Percentiles rank a stretch among this genome's conserved stretches.
Conservation (phyloP, 805 yeast species). For the Saccharomyces cerevisiae region DNA sequence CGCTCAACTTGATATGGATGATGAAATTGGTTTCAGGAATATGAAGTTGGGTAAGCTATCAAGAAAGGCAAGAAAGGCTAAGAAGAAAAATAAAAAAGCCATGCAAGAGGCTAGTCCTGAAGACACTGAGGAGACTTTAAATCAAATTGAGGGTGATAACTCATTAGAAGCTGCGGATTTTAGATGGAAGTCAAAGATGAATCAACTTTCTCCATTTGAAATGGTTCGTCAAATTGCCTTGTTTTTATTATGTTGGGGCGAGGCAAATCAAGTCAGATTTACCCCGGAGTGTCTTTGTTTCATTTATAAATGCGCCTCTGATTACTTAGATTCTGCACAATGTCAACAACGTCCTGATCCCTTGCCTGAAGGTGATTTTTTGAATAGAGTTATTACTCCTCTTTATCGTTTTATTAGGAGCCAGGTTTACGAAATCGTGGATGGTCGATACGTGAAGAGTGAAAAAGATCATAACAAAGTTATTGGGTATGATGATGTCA, state of each 20-base stretch:
- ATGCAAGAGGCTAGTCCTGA: slow-evolving; percentile 55
- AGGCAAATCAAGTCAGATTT: slow-evolving; percentile 76
- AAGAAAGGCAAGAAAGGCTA: slow-evolving; percentile 74
- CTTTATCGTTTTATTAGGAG: slow-evolving; percentile 69
- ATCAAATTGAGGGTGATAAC: slow-evolving; percentile 71
- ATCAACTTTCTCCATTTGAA: slow-evolving; percentile 42
- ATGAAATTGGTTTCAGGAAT: slow-evolving; percentile 48
- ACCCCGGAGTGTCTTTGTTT: slow-evolving; percentile 87
- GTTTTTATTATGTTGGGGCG: slow-evolving; percentile 80
- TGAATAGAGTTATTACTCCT: slow-evolving; percentile 89
- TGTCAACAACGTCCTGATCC: slow-evolving; percentile 80
- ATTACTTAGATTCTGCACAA: slow-evolving; percentile 77
- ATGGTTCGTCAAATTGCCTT: slow-evolving; percentile 61
- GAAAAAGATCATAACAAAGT: slow-evolving; percentile 75
- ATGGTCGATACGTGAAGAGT: slow-evolving; percentile 75
- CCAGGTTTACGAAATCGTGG: slow-evolving; percentile 72
- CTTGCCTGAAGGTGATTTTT: slow-evolving; percentile 78
- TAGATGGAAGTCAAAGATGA: slow-evolving; percentile 66
- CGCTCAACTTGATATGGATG: slow-evolving; percentile 70
- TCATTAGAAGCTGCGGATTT: slow-evolving; percentile 83
- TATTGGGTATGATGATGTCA: slow-evolving; percentile 94
- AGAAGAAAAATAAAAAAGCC: slow-evolving; percentile 63
- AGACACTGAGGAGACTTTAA: slow-evolving; percentile 48
- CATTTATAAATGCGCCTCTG: slow-evolving; percentile 80
- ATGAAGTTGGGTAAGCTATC: slow-evolving; percentile 63